Base-by-base conservation (phyloP, 2,329 filamentous ascomycete species). In the Seiridium unicorne region DNA sequence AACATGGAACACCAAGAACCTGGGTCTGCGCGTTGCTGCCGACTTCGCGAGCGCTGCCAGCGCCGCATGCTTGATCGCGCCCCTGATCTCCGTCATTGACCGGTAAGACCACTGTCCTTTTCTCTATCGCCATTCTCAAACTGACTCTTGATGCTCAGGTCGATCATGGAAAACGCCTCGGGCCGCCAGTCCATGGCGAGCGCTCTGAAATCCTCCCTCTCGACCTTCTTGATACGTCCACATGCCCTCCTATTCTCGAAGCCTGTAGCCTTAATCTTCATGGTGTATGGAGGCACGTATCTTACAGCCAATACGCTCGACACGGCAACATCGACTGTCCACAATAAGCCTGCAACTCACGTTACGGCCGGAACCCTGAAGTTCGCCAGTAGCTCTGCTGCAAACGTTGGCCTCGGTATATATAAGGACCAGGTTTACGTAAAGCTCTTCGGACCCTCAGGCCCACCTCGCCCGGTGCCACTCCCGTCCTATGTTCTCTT, bases 361-460 rank as follows among this genome's bases (percentile, higher is more conserved):
- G 88, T 92, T 36, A 93, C 91, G 0, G 82, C 90, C 7, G 93
- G 93, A 59, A 84, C 88, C 0, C 76, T 85, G 62, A 97, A 97
- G 73, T 97, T 98, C 77, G 78, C 87, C 67, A 88, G 90, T 55
- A 94, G 92, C 1, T 90, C 87, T 13, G 77, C 85, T n/a, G 87
- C 93, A 59, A 98, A 97, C 77, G 88, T 97, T 74, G 85, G 87
- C 6, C 82, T 97, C 42, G 92, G 92, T 74, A 86, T 97, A 51
- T 92, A 95, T 83, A 97, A 97, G 75, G 93, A 97, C 77, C 88
- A 89, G 68, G 86, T 89, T 62, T 97, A 94, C 73, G 92, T 92
- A 1, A 85, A 87, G 69, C 84, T 97, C 69, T 97, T 96, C 73
- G 91, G 91, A 10, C 86, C 89, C 0, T 76, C 74, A 60, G 76